A percentile compares a stretch with the other conserved stretches of the same genome.
phyloP scores from a whole-genome alignment of 371 early-diverging fungal species.

The Mortierella sp. region DNA sequence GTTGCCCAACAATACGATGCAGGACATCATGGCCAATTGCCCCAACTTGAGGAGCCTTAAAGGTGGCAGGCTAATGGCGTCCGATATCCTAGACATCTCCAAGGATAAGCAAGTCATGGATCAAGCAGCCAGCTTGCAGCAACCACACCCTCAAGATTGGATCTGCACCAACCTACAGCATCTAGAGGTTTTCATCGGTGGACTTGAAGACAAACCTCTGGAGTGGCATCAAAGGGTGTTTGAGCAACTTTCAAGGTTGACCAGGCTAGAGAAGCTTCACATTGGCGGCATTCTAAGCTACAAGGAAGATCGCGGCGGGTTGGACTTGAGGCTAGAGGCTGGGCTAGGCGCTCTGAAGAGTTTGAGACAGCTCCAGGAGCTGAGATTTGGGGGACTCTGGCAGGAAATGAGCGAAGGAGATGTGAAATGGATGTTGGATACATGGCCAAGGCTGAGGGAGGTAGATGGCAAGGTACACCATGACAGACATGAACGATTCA shows the following conservation, averaged over 20 bases:
- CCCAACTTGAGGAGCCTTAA: background rate
- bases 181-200: constrained; percentile 13
- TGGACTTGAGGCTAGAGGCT: constrained; percentile 7
- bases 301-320: background rate
- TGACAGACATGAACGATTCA: too few species aligned
- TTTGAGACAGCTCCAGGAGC: background rate
- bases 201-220: constrained; percentile 10
- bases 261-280: constrained; percentile 1
- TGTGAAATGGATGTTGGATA: constrained; percentile 14
- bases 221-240: constrained; percentile 6
- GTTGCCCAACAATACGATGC: constrained; percentile 13
- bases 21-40: constrained; percentile 16
- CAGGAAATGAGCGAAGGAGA: constrained; percentile 9
- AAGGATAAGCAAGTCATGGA: background rate
- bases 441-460: constrained; percentile 10
- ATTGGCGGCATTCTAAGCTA: background rate
- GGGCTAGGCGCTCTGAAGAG: constrained; percentile 4
- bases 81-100: constrained; percentile 11
- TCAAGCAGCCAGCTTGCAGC: background rate
- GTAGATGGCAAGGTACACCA: constrained; percentile 14
- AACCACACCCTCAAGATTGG: constrained; percentile 25
- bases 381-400: constrained; percentile 12
- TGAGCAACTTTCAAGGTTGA: constrained; percentile 14
- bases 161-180: constrained; percentile 10
- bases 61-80: constrained; percentile 4